A percentile compares a stretch with the other conserved stretches of the same genome.
Conservation (phyloP, 129 eudicot genomes). For the Artemisia annua region DNA sequence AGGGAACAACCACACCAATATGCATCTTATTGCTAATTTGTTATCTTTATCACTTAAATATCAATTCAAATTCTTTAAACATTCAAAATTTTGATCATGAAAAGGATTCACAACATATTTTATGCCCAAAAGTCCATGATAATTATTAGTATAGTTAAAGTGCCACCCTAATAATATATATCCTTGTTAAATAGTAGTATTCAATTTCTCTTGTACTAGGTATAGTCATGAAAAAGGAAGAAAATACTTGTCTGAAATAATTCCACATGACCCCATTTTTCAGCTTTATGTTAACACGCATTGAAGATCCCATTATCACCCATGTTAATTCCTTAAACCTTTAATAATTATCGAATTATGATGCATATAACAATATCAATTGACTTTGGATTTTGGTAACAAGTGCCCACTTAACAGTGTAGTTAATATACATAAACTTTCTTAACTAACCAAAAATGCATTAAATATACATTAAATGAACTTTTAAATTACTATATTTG, state of each 20-base stretch:
- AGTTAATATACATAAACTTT: too few relatives aligned
- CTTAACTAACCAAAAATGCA: too few relatives aligned
- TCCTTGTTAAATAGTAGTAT: background rate
- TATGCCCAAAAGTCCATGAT: slow-evolving; percentile 18
- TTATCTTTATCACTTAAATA: too few relatives aligned
- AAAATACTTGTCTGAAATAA: background rate
- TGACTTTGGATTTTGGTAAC: too few relatives aligned
- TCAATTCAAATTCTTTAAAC: too few relatives aligned
- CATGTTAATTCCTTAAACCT: background rate
- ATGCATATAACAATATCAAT: background rate
- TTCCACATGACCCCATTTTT: slow-evolving; percentile 15
- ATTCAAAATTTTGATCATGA: too few relatives aligned
- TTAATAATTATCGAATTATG: slow-evolving; percentile 4
- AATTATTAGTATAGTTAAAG: slow-evolving; percentile 16
- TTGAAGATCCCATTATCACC: slow-evolving; percentile 12
- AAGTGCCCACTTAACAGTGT: too few relatives aligned
- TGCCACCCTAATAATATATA: slow-evolving; percentile 8
- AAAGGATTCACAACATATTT: background rate
- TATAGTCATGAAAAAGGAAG: slow-evolving; percentile 19
- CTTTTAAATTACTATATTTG: too few relatives aligned
- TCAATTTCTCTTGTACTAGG: slow-evolving; percentile 15
- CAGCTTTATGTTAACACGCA: slow-evolving; percentile 21
- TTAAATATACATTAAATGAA: too few relatives aligned
- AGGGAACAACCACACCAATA: too few relatives aligned
- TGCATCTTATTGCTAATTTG: too few relatives aligned